phyloP scores from a whole-genome alignment of 768 basidiomycete species.

The Rhizopogon vulgaris region DNA sequence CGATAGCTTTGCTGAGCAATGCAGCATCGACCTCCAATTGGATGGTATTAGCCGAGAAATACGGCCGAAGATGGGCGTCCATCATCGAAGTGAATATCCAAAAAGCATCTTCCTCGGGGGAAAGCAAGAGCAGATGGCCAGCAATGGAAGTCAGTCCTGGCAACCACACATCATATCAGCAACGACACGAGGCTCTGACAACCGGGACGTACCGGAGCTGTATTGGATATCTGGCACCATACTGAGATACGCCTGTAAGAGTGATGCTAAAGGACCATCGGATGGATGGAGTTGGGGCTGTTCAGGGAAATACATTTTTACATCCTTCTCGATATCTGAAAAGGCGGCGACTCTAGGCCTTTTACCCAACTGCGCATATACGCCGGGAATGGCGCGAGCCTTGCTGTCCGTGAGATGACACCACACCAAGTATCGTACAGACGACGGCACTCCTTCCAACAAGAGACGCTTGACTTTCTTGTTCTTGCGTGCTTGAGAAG shows the following conservation, averaged over 20 bases:
- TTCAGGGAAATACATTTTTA: conserved; percentile 45
- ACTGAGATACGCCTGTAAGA: conserved; percentile 68
- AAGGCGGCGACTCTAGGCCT: conserved; percentile 45
- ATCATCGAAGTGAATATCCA: conserved; percentile 87
- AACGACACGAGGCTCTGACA: background rate
- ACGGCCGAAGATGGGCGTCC: conserved; percentile 76
- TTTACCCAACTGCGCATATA: conserved; percentile 59
- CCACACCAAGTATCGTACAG: conserved; percentile 83
- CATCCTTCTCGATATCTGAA: conserved; percentile 56
- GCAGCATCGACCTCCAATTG: conserved; percentile 76
- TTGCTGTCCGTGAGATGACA: conserved; percentile 73
- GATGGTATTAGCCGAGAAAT: conserved; percentile 54
- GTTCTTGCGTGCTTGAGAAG: conserved; percentile 64
- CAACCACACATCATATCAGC: background rate
- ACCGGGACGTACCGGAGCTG: conserved; percentile 40
- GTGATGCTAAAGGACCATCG: conserved; percentile 47
- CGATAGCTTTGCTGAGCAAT: conserved; percentile 66
- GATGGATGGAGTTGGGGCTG: conserved; percentile 54
- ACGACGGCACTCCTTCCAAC: conserved; percentile 75
- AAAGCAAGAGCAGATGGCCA: conserved; percentile 64
- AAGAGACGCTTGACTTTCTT: conserved; percentile 75
- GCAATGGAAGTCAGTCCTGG: conserved; percentile 65
- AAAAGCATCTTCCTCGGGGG: conserved; percentile 86
- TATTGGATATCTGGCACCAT: conserved; percentile 86
- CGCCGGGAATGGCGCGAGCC: conserved; percentile 57